Evolutionary conservation across 2,329 filamentous ascomycete species (phyloP).

Genomic region (Nigrograna mackinnonii): DNA sequence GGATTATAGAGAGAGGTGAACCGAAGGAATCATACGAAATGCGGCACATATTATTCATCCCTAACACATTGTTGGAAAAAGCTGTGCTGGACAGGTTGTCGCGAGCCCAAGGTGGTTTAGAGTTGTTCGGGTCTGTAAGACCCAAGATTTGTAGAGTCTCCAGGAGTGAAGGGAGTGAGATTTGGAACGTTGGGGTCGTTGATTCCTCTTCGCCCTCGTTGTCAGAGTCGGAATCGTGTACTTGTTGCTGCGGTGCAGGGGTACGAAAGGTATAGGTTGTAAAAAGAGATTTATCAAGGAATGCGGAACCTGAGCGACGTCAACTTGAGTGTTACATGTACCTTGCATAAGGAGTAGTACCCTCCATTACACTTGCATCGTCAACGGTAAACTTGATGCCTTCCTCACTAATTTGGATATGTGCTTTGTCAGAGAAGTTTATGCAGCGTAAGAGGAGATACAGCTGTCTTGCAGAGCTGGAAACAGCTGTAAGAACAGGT

Average conservation of each 20-base stretch:
- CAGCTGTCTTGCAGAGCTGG: constrained; percentile 76
- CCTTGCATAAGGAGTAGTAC: constrained; percentile 45
- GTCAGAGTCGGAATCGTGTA: constrained; percentile 27
- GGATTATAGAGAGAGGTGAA: constrained; percentile 78
- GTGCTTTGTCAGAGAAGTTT: constrained; percentile 61
- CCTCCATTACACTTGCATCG: constrained; percentile 89
- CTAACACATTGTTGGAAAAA: constrained; percentile 81
- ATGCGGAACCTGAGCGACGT: constrained; percentile 65
- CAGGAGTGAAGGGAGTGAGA: constrained; percentile 83
- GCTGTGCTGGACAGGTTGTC: constrained; percentile 65
- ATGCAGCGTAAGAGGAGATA: constrained; percentile 68
- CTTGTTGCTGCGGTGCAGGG: constrained; percentile 44
- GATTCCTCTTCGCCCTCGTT: constrained; percentile 41
- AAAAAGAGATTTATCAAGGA: constrained; percentile 88
- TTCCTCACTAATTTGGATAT: constrained; percentile 79
- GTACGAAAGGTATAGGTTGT: constrained; percentile 76
- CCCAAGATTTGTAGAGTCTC: constrained; percentile 97
- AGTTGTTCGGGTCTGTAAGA: constrained; percentile 54
- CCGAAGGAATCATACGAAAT: constrained; percentile 77
- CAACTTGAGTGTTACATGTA: constrained; percentile 9
- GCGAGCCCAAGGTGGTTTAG: constrained; percentile 41
- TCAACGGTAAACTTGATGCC: constrained; percentile 88
- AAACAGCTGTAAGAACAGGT: constrained; percentile 72
- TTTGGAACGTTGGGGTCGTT: constrained; percentile 73
- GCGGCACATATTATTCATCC: constrained; percentile 83